Evolutionary conservation across 768 basidiomycete genomes (phyloP), one percentile per base, ranked within the genome.

Genomic region (Mycena belliarum): DNA sequence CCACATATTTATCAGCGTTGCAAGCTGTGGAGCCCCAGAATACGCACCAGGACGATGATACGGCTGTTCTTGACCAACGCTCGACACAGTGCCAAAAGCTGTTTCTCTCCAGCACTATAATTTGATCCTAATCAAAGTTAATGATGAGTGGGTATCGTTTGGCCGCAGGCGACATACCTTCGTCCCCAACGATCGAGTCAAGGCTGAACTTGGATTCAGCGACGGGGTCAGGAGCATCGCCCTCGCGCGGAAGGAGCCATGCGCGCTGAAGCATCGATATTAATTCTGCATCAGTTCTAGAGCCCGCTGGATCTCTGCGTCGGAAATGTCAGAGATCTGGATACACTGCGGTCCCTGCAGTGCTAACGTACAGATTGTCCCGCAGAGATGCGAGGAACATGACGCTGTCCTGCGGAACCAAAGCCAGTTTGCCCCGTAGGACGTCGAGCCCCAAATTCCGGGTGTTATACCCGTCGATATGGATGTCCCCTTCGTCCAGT

Each of bases 401-500:
- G n/a, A 79, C 76, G n/a, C 73, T 76, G 43, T 87, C 84, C 70
- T 89, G 89, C 0, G 88, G 89, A 15, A 91, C 87, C 38, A 90
- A 78, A 5, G 87, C 83, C 3, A 90, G 69, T 20, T 79, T 75
- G 21, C 71, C 69, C 6, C 86, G 77, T 1, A 88, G 73, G 16
- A 66, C 76, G 55, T 82, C 79, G 9, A 90, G 73, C 0, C 85
- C 86, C 23, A 89, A 73, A 15, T 73, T 67, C 21, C 69, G 69
- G 58, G 81, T 84, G 63, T 89, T 77, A 25, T 70, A 66, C 2
- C 81, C 82, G 60, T 88, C 86, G 45, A 87, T 82, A 37, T 75
- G 70, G 55, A 93, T 85, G 20, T 66, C 68, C 0, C 91, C 90
- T 0, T 71, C 67, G 35, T 76, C 74, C 21, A 87, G 66, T 68